phyloP scores from a whole-genome alignment of 75 land plant genomes.

The Selaginella tamariscina region DNA sequence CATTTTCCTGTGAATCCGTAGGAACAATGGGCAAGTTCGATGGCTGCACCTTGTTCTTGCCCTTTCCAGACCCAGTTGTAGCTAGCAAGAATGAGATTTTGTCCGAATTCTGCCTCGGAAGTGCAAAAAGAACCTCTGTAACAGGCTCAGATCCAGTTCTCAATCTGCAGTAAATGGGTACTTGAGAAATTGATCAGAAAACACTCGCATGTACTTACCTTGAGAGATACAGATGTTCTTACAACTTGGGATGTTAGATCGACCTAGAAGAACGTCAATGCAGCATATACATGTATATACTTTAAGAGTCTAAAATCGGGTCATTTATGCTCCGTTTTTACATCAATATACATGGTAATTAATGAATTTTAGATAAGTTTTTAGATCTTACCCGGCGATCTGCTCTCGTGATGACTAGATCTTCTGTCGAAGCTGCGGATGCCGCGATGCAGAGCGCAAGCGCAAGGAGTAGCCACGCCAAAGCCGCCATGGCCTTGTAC shows the following conservation, averaged over 20 bases:
- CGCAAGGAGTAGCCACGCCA: no score
- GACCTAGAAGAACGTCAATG: constrained; percentile 39
- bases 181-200: neutral
- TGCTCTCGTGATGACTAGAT: neutral
- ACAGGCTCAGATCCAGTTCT: constrained; percentile 48
- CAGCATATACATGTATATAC: no score
- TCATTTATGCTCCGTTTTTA: no score
- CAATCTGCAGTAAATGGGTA: constrained; percentile 36
- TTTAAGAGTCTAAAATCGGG: no score
- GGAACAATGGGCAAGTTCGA: constrained; percentile 24
- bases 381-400: neutral
- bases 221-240: constrained; percentile 40
- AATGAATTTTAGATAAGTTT: neutral
- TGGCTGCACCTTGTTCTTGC: constrained; percentile 33
- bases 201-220: constrained; percentile 25
- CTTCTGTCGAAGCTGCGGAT: neutral
- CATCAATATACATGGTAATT: no score
- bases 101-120: constrained; percentile 40
- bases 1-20: constrained; percentile 28
- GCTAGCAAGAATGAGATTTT: constrained; percentile 47
- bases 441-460: neutral
- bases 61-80: constrained; percentile 43
- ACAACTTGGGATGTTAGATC: constrained; percentile 72
- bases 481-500: no score
- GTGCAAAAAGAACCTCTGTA: constrained; percentile 47